These are phyloP conservation scores for Pholiota conissans DNA, from an alignment of 768 basidiomycete genomes.

Conservation along the genomic window DNA sequence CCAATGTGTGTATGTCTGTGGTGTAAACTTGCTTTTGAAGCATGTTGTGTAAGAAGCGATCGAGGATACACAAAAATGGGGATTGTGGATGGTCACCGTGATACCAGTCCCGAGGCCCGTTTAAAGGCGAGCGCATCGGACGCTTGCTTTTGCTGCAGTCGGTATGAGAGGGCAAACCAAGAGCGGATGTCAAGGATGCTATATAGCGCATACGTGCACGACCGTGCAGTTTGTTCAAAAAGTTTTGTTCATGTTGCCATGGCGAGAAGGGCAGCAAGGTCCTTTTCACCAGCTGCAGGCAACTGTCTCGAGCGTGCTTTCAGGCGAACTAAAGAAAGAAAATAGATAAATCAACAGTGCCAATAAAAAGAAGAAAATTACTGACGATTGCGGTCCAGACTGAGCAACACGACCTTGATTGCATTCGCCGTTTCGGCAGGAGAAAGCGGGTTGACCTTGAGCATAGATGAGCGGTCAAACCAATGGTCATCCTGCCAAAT, in stretches of 20 bases:
- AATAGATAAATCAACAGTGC: neutral
- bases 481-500: conserved; percentile 95
- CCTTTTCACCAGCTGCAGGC: conserved; percentile 83
- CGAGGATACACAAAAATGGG: neutral
- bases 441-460: conserved; percentile 41
- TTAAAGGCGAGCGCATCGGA: neutral
- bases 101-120: neutral
- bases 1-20: too few species aligned
- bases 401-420: conserved; percentile 86
- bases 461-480: conserved; percentile 76
- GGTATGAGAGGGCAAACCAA: conserved; percentile 2
- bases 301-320: conserved; percentile 88
- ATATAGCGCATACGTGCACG: neutral
- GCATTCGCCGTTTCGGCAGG: conserved; percentile 43
- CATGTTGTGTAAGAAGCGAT: too few species aligned
- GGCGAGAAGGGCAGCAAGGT: conserved; percentile 69
- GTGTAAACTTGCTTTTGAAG: too few species aligned
- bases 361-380: too few species aligned
- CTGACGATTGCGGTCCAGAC: conserved; percentile 90
- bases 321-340: conserved; percentile 64
- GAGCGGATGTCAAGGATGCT: neutral
- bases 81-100: neutral
- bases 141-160: conserved; percentile 2
- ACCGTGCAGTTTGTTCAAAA: neutral
- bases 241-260: conserved; percentile 23